A percentile compares a stretch with the other conserved stretches of the same genome.
Conservation (phyloP, 176 grass and related monocot genomes). For the Canna indica region DNA sequence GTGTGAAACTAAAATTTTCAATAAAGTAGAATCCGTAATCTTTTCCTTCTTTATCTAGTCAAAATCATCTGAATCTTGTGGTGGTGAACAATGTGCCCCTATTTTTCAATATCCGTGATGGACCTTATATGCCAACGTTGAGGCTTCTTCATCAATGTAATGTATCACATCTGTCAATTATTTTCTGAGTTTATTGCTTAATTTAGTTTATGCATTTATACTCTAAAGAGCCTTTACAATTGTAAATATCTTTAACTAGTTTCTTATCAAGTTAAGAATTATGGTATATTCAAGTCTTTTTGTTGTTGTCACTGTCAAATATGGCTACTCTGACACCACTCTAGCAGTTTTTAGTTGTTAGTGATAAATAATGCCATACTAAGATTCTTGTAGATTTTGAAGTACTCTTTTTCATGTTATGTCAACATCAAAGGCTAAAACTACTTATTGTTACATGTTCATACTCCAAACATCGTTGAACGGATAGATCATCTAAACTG, state of each 20-base stretch:
- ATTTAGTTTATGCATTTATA: slow-evolving; percentile 5
- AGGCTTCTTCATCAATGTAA: slow-evolving; percentile 97
- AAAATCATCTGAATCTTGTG: slow-evolving; percentile 99
- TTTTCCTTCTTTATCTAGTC: slow-evolving; percentile 44
- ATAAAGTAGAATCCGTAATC: not conserved
- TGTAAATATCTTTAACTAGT: not conserved
- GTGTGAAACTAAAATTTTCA: not conserved
- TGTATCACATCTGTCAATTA: slow-evolving; percentile 16
- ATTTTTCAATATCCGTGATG: slow-evolving; percentile 93
- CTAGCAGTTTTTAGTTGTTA: not conserved
- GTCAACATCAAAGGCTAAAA: not conserved
- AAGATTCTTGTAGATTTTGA: not conserved
- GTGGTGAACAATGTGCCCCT: slow-evolving; percentile 94
- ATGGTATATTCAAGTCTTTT: not conserved
- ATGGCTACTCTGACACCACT: not conserved
- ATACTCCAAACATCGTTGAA: no score
- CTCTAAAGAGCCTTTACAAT: not conserved
- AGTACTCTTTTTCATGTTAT: not conserved
- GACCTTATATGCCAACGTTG: slow-evolving; percentile 96
- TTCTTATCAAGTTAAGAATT: not conserved
- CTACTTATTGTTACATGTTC: no score
- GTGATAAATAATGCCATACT: not conserved
- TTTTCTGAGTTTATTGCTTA: not conserved
- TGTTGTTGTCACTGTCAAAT: not conserved
- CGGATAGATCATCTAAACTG: not conserved